Evolutionary conservation across 768 basidiomycete species (phyloP), one percentile per base, ranked within the genome.

Genomic region (Suillus discolor): DNA sequence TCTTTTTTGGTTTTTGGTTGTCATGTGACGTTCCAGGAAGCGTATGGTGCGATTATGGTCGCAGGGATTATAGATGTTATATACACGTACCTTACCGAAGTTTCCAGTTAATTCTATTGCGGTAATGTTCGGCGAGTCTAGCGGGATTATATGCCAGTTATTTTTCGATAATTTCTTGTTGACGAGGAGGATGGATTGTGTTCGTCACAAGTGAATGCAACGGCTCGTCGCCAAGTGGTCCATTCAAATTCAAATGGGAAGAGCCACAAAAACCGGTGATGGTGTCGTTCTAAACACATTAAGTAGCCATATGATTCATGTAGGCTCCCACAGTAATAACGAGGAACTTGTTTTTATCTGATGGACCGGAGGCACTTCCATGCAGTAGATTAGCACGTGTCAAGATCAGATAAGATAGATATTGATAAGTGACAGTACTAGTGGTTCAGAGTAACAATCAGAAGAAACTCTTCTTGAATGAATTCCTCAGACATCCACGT

Each of bases 401-500:
- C 7, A 51, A 15, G 47, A 13, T 23, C 47, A 25, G 25, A 51
- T 51, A 25, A 51, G 13, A 51, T 20, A n/a, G 20, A 45, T 11
- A 45, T 45, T 44, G 23, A 49, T 49, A 13, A 49, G n/a, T 47
- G 11, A n/a, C 13, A 45, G 31, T 31, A 31, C 31, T 31, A 1
- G 31, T 31, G 31, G 31, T 31, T 31, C 31, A 31, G 31, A 31
- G 31, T 31, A 6, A 31, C 31, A 31, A 6, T 6, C 31, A 31
- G 31, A 31, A 6, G 31, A 31, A 47, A 47, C 23, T 47, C 9
- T 12, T 49, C 47, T 49, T 28, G 49, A 28, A 53, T 54, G 53
- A 12, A 55, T 55, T n/a, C 54, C 12, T 20, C 20, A 55, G 60
- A 73, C 55, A 57, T 63, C 20, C 71, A 78, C 44, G 51, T 78